Evolutionary conservation across 805 yeast species (phyloP).

Genomic region (Maudiozyma bulderi): DNA sequence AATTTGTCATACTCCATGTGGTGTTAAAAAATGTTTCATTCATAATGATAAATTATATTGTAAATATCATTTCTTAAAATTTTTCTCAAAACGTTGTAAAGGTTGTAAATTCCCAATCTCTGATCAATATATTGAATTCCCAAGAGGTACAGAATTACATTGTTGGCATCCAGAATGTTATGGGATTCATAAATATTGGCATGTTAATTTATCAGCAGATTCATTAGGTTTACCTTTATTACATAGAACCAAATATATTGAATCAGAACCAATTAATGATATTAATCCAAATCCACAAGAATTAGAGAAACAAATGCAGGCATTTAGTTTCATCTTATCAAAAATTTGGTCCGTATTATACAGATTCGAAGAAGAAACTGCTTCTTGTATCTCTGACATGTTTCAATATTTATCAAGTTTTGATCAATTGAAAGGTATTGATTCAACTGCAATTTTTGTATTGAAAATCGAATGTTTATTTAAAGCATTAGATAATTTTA

Average conservation of each 20-base stretch:
- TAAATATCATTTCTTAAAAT: conserved; percentile 82
- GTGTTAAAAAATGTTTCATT: conserved; percentile 85
- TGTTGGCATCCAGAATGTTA: conserved; percentile 99
- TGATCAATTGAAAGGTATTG: conserved; percentile 56
- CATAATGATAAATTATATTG: conserved; percentile 77
- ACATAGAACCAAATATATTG: conserved; percentile 20
- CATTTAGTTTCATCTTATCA: conserved; percentile 48
- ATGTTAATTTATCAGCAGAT: conserved; percentile 62
- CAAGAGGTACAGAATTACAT: conserved; percentile 81
- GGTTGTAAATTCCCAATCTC: conserved; percentile 88
- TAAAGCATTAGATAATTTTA: conserved; percentile 53
- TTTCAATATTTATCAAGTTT: conserved; percentile 71
- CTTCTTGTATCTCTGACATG: conserved; percentile 86
- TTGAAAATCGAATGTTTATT: conserved; percentile 69
- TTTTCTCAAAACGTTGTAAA: conserved; percentile 81
- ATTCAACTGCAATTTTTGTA: conserved; percentile 62
- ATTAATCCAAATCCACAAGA: conserved; percentile 36
- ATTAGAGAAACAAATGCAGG: conserved; percentile 49
- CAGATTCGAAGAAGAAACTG: conserved; percentile 83
- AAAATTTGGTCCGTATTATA: conserved; percentile 82
- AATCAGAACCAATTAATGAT: conserved; percentile 19
- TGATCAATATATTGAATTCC: conserved; percentile 88
- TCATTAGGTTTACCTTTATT: conserved; percentile 39
- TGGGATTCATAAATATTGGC: conserved; percentile 96
- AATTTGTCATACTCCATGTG: conserved; percentile 77